phyloP scores from a whole-genome alignment of 2,329 filamentous ascomycete species.

The Myriosclerotinia duriaeana region DNA sequence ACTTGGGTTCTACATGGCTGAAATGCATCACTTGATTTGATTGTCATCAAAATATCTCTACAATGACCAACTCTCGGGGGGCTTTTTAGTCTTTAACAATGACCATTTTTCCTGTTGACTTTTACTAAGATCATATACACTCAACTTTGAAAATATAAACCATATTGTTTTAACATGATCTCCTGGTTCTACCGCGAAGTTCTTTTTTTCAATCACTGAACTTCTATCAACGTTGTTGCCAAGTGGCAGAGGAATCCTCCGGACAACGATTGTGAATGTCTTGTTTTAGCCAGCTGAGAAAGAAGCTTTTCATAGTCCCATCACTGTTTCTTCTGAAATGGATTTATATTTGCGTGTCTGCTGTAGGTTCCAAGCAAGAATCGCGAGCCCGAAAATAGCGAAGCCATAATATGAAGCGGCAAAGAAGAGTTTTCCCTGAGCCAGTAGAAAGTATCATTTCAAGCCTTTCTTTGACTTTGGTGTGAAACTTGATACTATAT shows the following conservation, averaged over 20 bases:
- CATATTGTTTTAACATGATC: background rate
- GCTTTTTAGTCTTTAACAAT: background rate
- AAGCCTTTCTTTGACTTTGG: background rate
- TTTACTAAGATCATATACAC: background rate
- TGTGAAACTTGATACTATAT: background rate
- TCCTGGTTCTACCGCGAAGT: background rate
- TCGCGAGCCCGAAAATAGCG: accelerated
- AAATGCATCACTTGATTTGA: background rate
- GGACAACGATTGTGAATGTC: no score
- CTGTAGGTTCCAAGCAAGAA: background rate
- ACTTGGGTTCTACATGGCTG: background rate
- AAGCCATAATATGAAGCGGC: no score
- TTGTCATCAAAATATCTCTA: background rate
- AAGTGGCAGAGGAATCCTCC: background rate
- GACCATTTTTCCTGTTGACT: no score
- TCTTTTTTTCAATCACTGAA: background rate
- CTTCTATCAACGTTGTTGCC: background rate
- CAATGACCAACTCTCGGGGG: background rate
- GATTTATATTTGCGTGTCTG: background rate
- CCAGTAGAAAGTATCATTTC: background rate
- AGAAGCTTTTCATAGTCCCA: no score
- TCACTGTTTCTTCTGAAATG: no score
- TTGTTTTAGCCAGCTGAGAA: no score
- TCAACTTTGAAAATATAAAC: background rate
- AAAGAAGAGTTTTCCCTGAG: background rate